Base-by-base conservation (phyloP, 805 yeast genomes). In the Metschnikowia reukaufii region DNA sequence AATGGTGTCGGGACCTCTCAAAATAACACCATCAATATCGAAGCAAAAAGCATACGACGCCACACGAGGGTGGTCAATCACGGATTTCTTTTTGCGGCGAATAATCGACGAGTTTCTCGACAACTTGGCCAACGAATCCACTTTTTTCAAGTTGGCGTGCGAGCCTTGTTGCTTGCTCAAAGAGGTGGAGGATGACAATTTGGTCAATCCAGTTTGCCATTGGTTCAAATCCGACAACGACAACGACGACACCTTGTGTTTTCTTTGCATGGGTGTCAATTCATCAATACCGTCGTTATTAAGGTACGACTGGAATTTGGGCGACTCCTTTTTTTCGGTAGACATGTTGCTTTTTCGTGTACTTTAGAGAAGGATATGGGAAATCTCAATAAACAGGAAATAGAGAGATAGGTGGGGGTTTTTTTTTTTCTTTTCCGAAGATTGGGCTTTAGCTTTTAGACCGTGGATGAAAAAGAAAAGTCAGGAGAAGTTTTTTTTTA, bases 11-110 rank as follows among this genome's bases (percentile, higher is more conserved):
- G 94, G 91, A 13, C 96, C 96, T 50, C 87, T 77, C 52, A 89
- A 82, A 38, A 89, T 80, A 39, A 89, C 97, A 36, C 97, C 97
- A 63, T 89, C 97, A 46, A 89, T 89, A 68, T 90, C 96, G 64
- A 90, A 89, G 34, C 95, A 94, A 72, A 89, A 89, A 2, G 96
- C 96, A 61, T 86, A 86, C 2, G 87, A 82, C 1, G 91, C 90
- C 34, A 86, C 83, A 61, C 92, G 73, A 34, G 71, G 78, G 62
- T 86, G 92, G 60, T 84, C 87, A 54, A 86, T 75, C 15, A 81
- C 76, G 4, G 65, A 52, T 57, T 74, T 79, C 69, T 74, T 78
- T 65, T 67, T 74, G 49, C 77, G 72, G 59, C 64, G 63, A 50
- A 74, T 69, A 39, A 74, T 65, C 13, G 77, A 69, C 13, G 78